Conservation (phyloP, 2,329 filamentous ascomycete genomes). For the Neonectria faginata region DNA sequence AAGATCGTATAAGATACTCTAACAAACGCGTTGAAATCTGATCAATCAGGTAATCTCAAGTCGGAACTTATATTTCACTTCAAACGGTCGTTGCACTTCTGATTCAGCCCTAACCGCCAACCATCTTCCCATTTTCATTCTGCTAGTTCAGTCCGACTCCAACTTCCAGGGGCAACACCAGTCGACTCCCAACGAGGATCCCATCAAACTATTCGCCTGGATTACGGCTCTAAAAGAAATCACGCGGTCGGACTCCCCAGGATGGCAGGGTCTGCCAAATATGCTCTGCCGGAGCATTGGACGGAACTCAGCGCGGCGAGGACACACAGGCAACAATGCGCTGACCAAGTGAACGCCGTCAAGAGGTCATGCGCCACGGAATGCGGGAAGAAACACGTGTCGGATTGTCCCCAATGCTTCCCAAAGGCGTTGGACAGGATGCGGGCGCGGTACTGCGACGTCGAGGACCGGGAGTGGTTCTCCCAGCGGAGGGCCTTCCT, state of each 20-base stretch:
- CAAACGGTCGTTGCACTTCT: background rate
- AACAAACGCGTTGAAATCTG: background rate
- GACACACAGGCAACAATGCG: slow-evolving; percentile 51
- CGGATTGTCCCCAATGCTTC: slow-evolving; percentile 63
- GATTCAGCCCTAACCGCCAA: background rate
- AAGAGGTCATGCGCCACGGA: slow-evolving; percentile 56
- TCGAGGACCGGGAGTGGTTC: slow-evolving; percentile 63
- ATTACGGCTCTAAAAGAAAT: background rate
- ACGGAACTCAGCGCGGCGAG: slow-evolving; percentile 52
- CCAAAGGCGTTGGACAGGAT: slow-evolving; percentile 60
- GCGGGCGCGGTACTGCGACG: slow-evolving; percentile 51
- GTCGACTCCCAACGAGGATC: background rate
- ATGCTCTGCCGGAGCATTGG: slow-evolving; percentile 54
- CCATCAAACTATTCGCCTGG: background rate
- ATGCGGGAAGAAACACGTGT: slow-evolving; percentile 57
- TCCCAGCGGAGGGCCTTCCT: slow-evolving; percentile 61
- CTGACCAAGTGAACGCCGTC: slow-evolving; percentile 57
- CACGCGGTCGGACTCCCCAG: background rate
- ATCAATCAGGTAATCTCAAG: background rate
- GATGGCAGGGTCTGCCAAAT: slow-evolving; percentile 43
- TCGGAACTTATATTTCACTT: background rate
- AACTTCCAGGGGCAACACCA: slow-evolving; percentile 1
- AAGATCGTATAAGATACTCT: slow-evolving; percentile 6
- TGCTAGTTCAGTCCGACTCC: background rate
- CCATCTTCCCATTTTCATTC: background rate